These are phyloP conservation scores for Acacia confusa DNA, from an alignment of 306 rosid genomes.

Conservation along the genomic window DNA sequence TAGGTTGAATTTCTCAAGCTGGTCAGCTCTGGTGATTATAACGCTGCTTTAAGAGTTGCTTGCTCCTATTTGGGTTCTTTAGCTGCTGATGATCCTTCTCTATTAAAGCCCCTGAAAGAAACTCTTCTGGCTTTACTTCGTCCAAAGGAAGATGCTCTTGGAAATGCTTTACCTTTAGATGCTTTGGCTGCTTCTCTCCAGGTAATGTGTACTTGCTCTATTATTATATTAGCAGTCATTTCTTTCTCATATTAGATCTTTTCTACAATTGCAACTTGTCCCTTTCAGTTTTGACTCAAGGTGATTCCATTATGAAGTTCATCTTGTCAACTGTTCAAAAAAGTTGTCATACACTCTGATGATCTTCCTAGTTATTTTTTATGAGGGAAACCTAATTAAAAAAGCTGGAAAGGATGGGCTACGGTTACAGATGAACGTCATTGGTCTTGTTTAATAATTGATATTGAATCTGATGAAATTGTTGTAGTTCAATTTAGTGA, in stretches of 20 bases:
- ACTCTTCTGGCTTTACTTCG: conserved; percentile 83
- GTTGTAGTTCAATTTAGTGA: neutral
- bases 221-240: conserved; percentile 4
- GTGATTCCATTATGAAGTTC: neutral
- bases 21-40: conserved; percentile 81
- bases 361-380: neutral
- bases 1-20: conserved; percentile 98
- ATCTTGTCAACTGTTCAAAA: neutral
- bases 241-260: conserved; percentile 2
- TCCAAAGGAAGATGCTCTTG: conserved; percentile 75
- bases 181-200: conserved; percentile 94
- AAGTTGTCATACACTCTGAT: neutral
- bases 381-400: neutral
- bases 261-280: neutral
- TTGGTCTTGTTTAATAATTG: neutral
- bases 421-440: neutral
- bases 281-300: conserved; percentile 18
- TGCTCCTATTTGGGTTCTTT: conserved; percentile 91
- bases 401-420: neutral
- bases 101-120: conserved; percentile 88
- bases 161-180: conserved; percentile 81
- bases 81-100: conserved; percentile 76
- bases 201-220: conserved; percentile 45
- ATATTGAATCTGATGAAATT: neutral
- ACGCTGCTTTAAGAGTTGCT: conserved; percentile 84